A percentile compares a stretch with the other conserved stretches of the same genome.
These are phyloP conservation scores for Caloboletus firmus DNA, from an alignment of 1,284 basidiomycete species.

Conservation along the genomic window DNA sequence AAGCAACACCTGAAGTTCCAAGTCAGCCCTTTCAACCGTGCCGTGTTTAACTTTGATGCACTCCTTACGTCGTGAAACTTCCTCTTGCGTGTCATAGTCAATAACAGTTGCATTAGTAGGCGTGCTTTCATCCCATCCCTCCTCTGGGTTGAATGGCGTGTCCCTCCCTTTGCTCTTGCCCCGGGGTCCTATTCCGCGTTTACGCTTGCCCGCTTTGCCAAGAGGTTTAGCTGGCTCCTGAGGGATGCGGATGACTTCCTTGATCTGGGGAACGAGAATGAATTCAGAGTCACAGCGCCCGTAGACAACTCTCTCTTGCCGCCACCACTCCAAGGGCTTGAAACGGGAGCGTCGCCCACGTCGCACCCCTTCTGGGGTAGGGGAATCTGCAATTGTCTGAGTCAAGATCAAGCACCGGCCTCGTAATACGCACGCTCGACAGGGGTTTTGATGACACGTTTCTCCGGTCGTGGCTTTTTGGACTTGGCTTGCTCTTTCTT, in stretches of 20 bases:
- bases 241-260: constrained; percentile 78
- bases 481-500: constrained; percentile 37
- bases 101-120: constrained; percentile 65
- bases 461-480: constrained; percentile 35
- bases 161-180: constrained; percentile 46
- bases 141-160: constrained; percentile 58
- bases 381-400: constrained; percentile 19
- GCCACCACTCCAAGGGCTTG: constrained; percentile 88
- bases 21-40: neutral
- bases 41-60: neutral
- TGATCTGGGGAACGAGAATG: constrained; percentile 74
- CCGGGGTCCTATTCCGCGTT: constrained; percentile 38
- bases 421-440: constrained; percentile 24
- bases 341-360: constrained; percentile 73
- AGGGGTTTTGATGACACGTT: constrained; percentile 16
- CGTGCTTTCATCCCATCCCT: constrained; percentile 88
- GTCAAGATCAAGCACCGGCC: neutral
- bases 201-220: constrained; percentile 45
- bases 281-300: constrained; percentile 52
- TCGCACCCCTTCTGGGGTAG: constrained; percentile 60
- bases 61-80: constrained; percentile 69
- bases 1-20: constrained; percentile 62
- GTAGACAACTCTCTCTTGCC: constrained; percentile 88
- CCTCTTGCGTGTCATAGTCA: constrained; percentile 62
- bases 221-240: constrained; percentile 62